Evolutionary conservation across 1,139 yeast species (phyloP), one percentile per base, ranked within the genome.

Genomic region (Wickerhamiella infanticola): DNA sequence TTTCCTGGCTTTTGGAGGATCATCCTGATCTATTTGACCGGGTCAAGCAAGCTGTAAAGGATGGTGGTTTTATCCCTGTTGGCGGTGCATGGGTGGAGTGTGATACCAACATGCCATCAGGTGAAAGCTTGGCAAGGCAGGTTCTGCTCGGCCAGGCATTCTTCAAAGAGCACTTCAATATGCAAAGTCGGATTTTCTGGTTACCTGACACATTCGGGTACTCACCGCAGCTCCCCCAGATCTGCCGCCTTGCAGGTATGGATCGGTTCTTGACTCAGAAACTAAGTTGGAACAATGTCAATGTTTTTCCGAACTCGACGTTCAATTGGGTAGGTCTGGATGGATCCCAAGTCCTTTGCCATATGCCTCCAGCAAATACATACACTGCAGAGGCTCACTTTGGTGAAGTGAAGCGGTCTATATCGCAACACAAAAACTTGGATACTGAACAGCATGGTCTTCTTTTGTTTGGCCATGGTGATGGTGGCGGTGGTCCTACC

Each of bases 61-160:
- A 76, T 36, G 83, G 83, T 46, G 80, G 82, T 54, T 90, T 88
- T 58, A 71, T 85, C 45, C 94, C 95, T 11, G 74, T 90, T 53
- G 98, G 98, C 47, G 97, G 97, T 3, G 78, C 95, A 0, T 90
- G 97, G 97, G 97, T 90, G 42, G 98, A 90, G 63, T 82, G 85
- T 61, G 98, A 90, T 62, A 88, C 97, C 18, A 90, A 90, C 62
- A 72, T 90, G 66, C 97, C 97, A 13, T 71, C 76, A 53, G 96
- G 97, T 43, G 98, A 90, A 63, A 81, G 95, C 0, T 69, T 90
- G 51, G 77, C 79, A 25, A 75, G 97, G 53, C 98, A 90, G 60
- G 84, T 88, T 58, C 68, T 88, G 47, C 74, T 82, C 52, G 98
- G 98, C 13, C 98, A 90, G 65, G 69, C 94, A 48, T 85, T 79